Conservation (phyloP, 306 rosid genomes). For the Crotalaria pallida region DNA sequence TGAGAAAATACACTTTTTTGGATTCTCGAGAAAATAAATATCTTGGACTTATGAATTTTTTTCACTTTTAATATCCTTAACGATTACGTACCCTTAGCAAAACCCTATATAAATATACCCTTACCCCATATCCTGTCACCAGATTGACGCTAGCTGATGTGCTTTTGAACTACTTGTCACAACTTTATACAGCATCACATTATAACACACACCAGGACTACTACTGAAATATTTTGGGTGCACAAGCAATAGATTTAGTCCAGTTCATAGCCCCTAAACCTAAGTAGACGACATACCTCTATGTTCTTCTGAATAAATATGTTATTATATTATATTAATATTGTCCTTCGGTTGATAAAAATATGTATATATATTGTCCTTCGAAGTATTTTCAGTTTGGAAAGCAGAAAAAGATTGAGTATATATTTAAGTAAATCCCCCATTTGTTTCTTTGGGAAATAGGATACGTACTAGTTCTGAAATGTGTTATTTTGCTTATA, state of each 20-base stretch:
- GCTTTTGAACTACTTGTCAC: constrained; percentile 26
- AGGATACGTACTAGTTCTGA: too few species aligned
- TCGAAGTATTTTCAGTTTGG: background rate
- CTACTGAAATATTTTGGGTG: constrained; percentile 22
- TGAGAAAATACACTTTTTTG: too few species aligned
- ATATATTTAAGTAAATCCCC: too few species aligned
- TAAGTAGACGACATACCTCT: constrained; percentile 12
- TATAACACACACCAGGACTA: constrained; percentile 22
- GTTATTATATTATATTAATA: background rate
- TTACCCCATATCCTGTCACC: constrained; percentile 26
- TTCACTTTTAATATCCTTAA: too few species aligned
- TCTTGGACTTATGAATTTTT: too few species aligned
- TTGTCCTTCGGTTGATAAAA: background rate
- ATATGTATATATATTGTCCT: too few species aligned
- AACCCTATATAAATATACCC: background rate
- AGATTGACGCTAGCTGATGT: constrained; percentile 14
- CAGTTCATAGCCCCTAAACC: constrained; percentile 20
- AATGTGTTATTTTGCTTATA: too few species aligned
- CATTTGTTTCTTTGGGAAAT: too few species aligned
- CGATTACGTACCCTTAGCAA: too few species aligned
- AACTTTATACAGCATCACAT: constrained; percentile 26
- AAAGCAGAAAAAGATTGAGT: constrained; percentile 1
- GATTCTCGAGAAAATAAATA: too few species aligned
- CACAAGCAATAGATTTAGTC: constrained; percentile 33
- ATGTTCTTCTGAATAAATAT: background rate